Base-by-base conservation (phyloP, 2,329 filamentous ascomycete species). In the Exserohilum rostratum region DNA sequence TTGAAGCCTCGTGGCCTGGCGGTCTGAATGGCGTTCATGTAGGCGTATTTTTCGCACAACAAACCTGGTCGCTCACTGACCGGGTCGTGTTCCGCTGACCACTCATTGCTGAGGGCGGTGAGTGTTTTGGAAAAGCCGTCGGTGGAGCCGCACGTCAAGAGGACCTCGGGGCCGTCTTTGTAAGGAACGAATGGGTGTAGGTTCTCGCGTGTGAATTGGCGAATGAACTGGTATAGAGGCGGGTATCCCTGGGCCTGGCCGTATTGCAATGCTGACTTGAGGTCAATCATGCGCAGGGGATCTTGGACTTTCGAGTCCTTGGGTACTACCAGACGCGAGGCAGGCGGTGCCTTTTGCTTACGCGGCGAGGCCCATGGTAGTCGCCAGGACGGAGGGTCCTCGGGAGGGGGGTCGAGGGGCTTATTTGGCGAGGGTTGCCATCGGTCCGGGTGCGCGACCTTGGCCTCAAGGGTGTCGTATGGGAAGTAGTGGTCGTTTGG, bases 401-500 rank as follows among this genome's bases (percentile, higher is more conserved):
- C 60, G 34, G 59, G 49, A 27, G 66, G 69, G 40, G 79, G 78
- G 61, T 82, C 79, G 48, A 81, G 68, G 25, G 85, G 85, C 42
- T 81, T 78, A 71, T 89, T 90, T 33, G 86, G 84, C 10, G 87
- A 87, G 1, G 89, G 89, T 30, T 84, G 82, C 82, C 90, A 95
- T 74, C 92, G 85, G 60, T 89, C 80, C 6, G 91, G 87, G 58
- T 85, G 84, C 29, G 91, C 90, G 57, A 89, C 85, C 61, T 89
- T 87, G 35, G 92, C 90, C 76, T 96, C 91, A 59, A 97, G 85
- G 0, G 91, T 95, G 67, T 97, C 92, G 76, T 90, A 96, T 7
- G 93, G 93, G 70, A 97, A 97, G 77, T 91, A 91, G 53, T 84
- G 83, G 34, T 88, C 81, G 74, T 95, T 88, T 13, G 93, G 93